Conservation (phyloP, 2,329 filamentous ascomycete species). For the Passalora sequoiae region DNA sequence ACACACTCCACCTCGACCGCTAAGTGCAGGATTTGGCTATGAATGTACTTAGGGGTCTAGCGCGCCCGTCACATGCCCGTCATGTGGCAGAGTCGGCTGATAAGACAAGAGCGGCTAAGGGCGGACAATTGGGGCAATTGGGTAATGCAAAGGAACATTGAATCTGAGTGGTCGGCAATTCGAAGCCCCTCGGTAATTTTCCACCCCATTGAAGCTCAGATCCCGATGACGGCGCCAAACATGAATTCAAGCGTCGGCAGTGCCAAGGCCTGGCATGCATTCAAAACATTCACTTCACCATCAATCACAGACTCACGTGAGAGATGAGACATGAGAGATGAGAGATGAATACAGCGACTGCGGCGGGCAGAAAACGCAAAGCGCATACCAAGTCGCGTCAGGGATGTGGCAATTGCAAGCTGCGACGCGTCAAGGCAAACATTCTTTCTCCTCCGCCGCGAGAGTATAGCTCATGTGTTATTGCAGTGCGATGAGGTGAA, state of each 20-base stretch:
- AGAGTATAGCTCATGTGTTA: conserved; percentile 3
- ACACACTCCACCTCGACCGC: not conserved
- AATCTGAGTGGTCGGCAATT: not conserved
- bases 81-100: not conserved
- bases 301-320: too few species aligned
- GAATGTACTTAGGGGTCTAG: conserved; percentile 18
- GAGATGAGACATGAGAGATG: not conserved
- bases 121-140: not conserved
- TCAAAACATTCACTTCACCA: conserved; percentile 1
- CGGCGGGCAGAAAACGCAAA: conserved; percentile 16
- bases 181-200: too few species aligned
- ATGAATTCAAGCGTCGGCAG: not conserved
- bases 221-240: not conserved
- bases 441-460: not conserved
- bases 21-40: conserved; percentile 10
- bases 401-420: conserved; percentile 55
- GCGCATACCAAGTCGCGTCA: conserved; percentile 50
- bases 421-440: conserved; percentile 48
- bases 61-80: conserved; percentile 1
- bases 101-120: not conserved
- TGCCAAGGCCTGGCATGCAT: too few species aligned
- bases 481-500: conserved; percentile 51
- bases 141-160: not conserved
- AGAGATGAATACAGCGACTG: not conserved
- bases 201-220: too few species aligned